Base-by-base conservation (phyloP, 2,329 filamentous ascomycete species). In the Gnomoniopsis smithogilvyi region DNA sequence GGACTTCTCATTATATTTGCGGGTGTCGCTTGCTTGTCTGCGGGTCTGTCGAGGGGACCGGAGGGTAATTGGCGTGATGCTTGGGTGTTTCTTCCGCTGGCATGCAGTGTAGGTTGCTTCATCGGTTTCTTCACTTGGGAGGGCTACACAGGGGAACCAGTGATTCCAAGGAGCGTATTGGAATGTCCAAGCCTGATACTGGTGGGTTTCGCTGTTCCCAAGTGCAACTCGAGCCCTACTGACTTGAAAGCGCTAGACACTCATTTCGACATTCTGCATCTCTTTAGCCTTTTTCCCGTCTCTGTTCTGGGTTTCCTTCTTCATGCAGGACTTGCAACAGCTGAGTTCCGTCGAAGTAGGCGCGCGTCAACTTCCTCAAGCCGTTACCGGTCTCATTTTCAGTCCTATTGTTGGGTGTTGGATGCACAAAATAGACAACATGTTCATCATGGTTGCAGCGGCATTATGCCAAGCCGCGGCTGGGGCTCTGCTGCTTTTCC, bases 291-390 rank as follows among this genome's bases (percentile, higher is more conserved):
- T 68, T 59, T 72, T 68, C 51, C 69, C 70, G 1, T 66, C 70
- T 17, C 56, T 71, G 1, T 72, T 72, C 60, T 72, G 71, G 70
- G 64, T 72, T 14, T 68, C 68, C 2, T 67, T 72, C 65, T 73
- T 71, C 63, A 66, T 72, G 66, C 69, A 72, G 56, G 63, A 70
- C 30, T 48, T 72, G 3, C 67, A 70, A 34, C 61, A 64, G 8
- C 64, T 72, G 6, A 63, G 64, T n/a, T 65, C 68, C 19, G 67
- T 73, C 46, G 66, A 70, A 34, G 67, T 72, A 19, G 69, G 68
- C 4, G 63, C 69, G 2, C 65, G 69, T 24, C 59, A 72, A 7
- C 54, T 73, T n/a, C 70, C 71, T 14, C 71, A 73, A 60, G 70
- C 70, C 51, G 61, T 71, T 6, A 53, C 71, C 14, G 70, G 71